Percentiles rank a stretch among this genome's conserved stretches.
Conservation (phyloP, 768 basidiomycete genomes). For the Agaricus blazei region DNA sequence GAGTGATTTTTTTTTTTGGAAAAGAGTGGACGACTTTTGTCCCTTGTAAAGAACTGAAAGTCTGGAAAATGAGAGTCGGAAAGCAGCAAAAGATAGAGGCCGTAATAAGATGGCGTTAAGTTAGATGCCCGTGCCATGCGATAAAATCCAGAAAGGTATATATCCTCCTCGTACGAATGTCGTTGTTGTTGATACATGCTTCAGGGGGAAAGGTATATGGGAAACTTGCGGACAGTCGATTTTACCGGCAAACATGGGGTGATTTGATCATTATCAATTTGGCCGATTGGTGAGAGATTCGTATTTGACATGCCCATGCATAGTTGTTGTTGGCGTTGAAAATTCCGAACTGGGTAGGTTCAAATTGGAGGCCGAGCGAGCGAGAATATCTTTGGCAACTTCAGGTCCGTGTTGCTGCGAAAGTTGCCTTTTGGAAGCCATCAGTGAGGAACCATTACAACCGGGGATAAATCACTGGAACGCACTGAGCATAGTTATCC, state of each 20-base stretch:
- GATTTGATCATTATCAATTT: background rate
- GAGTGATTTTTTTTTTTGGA: too few relatives aligned
- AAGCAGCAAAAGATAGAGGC: too few relatives aligned
- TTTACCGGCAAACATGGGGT: background rate
- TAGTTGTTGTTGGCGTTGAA: background rate
- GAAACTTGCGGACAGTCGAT: too few relatives aligned
- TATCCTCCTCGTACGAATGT: too few relatives aligned
- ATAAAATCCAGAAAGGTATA: too few relatives aligned
- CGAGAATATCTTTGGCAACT: slow-evolving; percentile 48
- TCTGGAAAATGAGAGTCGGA: too few relatives aligned
- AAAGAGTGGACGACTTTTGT: background rate
- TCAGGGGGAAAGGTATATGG: too few relatives aligned
- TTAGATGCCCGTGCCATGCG: too few relatives aligned
- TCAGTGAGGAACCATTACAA: background rate
- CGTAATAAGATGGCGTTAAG: too few relatives aligned
- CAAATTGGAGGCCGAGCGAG: slow-evolving; percentile 46
- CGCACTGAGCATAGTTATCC: slow-evolving; percentile 76
- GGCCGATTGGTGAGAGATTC: slow-evolving; percentile 4
- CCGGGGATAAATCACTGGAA: slow-evolving; percentile 6
- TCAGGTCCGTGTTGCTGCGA: slow-evolving; percentile 65
- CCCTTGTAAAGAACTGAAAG: too few relatives aligned
- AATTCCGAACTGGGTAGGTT: slow-evolving; percentile 13
- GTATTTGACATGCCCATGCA: background rate
- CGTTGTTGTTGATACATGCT: too few relatives aligned
- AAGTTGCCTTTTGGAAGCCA: slow-evolving; percentile 41